phyloP scores from a whole-genome alignment of 768 basidiomycete genomes.

The Lactarius sanguifluus region DNA sequence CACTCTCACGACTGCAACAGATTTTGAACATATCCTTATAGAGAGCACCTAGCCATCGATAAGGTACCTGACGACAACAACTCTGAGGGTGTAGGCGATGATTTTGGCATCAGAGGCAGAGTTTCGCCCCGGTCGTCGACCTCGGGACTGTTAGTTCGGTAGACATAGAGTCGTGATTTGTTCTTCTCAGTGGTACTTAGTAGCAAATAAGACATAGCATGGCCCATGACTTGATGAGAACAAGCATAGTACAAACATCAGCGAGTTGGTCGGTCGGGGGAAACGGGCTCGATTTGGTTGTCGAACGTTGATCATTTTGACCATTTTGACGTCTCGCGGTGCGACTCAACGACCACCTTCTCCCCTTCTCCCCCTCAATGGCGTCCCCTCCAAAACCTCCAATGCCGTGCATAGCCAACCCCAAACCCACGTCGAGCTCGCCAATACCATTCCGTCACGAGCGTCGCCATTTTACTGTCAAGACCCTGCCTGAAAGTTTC shows the following conservation, averaged over 20 bases:
- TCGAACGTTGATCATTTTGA: background rate
- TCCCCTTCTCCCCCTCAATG: constrained; percentile 11
- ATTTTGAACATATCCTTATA: background rate
- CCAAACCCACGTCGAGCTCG: constrained; percentile 29
- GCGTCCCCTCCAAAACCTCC: constrained; percentile 23
- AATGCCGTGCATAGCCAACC: constrained; percentile 29
- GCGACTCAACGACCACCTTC: constrained; percentile 4
- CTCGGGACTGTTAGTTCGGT: background rate
- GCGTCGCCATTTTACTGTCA: constrained; percentile 31
- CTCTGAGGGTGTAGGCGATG: background rate
- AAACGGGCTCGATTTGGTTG: constrained; percentile 1
- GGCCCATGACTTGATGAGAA: background rate
- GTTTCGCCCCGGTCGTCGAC: background rate
- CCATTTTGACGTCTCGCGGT: constrained; percentile 1
- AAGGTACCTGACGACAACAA: background rate
- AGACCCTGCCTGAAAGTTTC: constrained; percentile 27
- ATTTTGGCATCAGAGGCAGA: background rate
- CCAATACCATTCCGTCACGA: constrained; percentile 25
- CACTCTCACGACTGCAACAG: background rate
- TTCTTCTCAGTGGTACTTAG: background rate
- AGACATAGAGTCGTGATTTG: background rate
- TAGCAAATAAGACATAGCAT: background rate
- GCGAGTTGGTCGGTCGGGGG: background rate
- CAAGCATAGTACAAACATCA: background rate
- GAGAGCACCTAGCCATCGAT: constrained; percentile 11